These are phyloP conservation scores for Stemphylium vesicarium DNA, from an alignment of 2,329 filamentous ascomycete genomes.

Conservation along the genomic window DNA sequence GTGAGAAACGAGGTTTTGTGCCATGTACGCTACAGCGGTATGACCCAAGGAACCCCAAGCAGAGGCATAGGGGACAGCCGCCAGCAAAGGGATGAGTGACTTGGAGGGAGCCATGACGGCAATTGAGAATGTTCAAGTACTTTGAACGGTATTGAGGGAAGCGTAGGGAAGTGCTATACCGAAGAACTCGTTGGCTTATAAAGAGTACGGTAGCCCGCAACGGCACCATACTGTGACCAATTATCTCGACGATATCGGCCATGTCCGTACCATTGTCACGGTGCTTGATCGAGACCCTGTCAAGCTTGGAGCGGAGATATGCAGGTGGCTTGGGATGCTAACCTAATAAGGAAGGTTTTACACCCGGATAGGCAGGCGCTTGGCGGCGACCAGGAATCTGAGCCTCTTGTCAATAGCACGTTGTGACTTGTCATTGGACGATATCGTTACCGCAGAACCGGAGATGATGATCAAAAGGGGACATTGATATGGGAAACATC, in stretches of 20 bases:
- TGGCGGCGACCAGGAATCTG: background rate
- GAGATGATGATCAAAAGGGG: slow-evolving; percentile 4
- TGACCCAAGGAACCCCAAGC: slow-evolving; percentile 63
- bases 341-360: slow-evolving; percentile 34
- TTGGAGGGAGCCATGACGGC: slow-evolving; percentile 32
- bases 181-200: background rate
- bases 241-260: slow-evolving; percentile 30
- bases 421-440: slow-evolving; percentile 6
- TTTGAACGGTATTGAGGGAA: too few relatives aligned
- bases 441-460: background rate
- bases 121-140: background rate
- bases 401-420: slow-evolving; percentile 5
- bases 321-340: slow-evolving; percentile 11
- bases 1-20: slow-evolving; percentile 55
- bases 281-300: slow-evolving; percentile 15
- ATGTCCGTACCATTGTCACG: slow-evolving; percentile 37
- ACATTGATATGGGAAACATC: background rate
- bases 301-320: slow-evolving; percentile 14
- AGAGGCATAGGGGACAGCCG: slow-evolving; percentile 28
- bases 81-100: slow-evolving; percentile 32
- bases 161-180: too few relatives aligned
- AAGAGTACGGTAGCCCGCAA: slow-evolving; percentile 4
- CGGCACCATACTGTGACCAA: slow-evolving; percentile 1
- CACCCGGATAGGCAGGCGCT: slow-evolving; percentile 7
- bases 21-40: slow-evolving; percentile 62